Percentiles rank a stretch among this genome's conserved stretches.
These are phyloP conservation scores for Phaeosphaeriaceae sp. DNA, from an alignment of 2,329 filamentous ascomycete species.

Conservation along the genomic window DNA sequence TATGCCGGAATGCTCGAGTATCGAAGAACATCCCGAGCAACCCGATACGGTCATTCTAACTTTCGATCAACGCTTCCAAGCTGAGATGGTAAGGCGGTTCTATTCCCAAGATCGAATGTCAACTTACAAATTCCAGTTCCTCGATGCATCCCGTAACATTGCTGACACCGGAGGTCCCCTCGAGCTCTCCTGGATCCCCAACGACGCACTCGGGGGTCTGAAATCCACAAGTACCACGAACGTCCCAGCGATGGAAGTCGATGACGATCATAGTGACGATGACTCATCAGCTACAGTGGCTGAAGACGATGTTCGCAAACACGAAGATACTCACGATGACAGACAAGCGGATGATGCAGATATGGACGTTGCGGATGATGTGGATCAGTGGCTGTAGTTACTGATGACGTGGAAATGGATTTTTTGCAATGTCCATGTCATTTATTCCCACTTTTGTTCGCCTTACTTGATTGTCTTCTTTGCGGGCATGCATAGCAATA, in stretches of 20 bases:
- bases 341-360: constrained; percentile 26
- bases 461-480: background rate
- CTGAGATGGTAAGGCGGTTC: constrained; percentile 61
- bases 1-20: constrained; percentile 46
- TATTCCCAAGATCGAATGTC: background rate
- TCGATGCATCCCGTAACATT: constrained; percentile 64
- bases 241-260: background rate
- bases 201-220: constrained; percentile 28
- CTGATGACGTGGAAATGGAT: background rate
- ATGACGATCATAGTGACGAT: constrained; percentile 15
- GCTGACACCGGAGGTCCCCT: constrained; percentile 67
- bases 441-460: background rate
- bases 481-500: too few relatives aligned
- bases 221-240: constrained; percentile 5
- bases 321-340: constrained; percentile 11
- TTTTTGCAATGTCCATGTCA: background rate
- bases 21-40: constrained; percentile 48
- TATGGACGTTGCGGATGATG: constrained; percentile 46
- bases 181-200: constrained; percentile 69
- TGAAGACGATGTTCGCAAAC: constrained; percentile 4
- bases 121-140: constrained; percentile 47
- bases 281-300: constrained; percentile 21
- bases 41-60: constrained; percentile 49
- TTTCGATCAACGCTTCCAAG: constrained; percentile 62
- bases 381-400: constrained; percentile 37